Base-by-base conservation (phyloP, 2,329 filamentous ascomycete species). In the Gyromitra esculenta region DNA sequence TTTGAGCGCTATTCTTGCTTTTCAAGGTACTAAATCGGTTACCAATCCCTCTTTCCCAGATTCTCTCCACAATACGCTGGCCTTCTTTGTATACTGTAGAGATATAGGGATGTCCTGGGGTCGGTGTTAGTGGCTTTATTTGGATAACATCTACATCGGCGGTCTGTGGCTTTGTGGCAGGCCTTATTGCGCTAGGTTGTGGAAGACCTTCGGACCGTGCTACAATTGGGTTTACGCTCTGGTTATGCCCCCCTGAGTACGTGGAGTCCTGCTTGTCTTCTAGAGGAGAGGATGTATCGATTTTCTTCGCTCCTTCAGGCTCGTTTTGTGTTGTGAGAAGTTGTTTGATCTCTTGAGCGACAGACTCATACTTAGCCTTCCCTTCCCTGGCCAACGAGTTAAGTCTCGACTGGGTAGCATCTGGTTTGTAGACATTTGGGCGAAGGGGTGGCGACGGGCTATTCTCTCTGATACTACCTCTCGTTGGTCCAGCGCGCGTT, bases 21-120 rank as follows among this genome's bases (percentile, higher is more conserved):
- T 48, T 66, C 7, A 71, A 18, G 21, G 71, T 69, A 48, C 48
- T 43, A n/a, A 73, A 48, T 13, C 60, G 50, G 13, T 18, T 13
- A 56, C 59, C 56, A 45, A 69, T 63, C 13, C 77, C 77, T 50
- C 45, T 62, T 35, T 60, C 59, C 77, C 75, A 75, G 18, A 75
- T 59, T 11, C 52, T 66, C 13, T 65, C 54, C n/a, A 75, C 54
- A 18, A 75, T 66, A 8, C 48, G 41, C 56, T 75, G 71, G 18
- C 75, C 50, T 54, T 75, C 60, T n/a, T 59, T 43, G 35, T 65
- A 78, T 50, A 74, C 50, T 7, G 59, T 50, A 0, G 77, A 78
- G 31, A 75, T 15, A 41, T 70, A 64, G 6, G 52, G n/a, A 21
- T 69, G 63, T 41, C 52, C 52, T 5, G 50, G 25, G 9, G 9